Conservation (phyloP, 1,284 basidiomycete species). For the Dichomitus squalens region DNA sequence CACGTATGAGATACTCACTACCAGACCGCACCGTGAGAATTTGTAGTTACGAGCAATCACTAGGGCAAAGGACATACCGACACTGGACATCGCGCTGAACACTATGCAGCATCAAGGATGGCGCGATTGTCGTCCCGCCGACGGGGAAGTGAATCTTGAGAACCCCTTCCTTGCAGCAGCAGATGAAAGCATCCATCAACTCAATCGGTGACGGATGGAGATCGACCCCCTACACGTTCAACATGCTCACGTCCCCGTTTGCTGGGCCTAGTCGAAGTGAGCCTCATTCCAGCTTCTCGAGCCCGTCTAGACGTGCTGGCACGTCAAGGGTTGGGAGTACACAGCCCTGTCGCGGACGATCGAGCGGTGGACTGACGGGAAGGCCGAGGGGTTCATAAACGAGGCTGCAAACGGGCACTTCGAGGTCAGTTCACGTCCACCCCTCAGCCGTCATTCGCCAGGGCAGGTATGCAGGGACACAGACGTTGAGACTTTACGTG, state of each 20-base stretch:
- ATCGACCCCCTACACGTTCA: background rate
- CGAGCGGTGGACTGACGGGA: background rate
- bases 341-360: background rate
- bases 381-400: background rate
- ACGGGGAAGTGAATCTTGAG: background rate
- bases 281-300: background rate
- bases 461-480: background rate
- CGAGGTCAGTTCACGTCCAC: slow-evolving; percentile 2
- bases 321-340: background rate
- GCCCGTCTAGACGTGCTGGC: background rate
- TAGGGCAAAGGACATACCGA: background rate
- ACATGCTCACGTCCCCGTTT: background rate
- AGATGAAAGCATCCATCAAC: background rate
- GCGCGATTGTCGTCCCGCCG: background rate
- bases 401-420: background rate
- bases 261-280: background rate
- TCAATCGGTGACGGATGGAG: background rate
- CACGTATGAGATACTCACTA: background rate
- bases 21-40: background rate
- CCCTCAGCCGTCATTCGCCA: background rate
- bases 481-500: background rate
- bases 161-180: background rate
- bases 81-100: background rate
- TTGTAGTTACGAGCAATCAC: background rate
- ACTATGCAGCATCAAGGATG: background rate